These are phyloP conservation scores for Leptographium wingfieldii DNA, from an alignment of 2,329 filamentous ascomycete species.

Conservation along the genomic window DNA sequence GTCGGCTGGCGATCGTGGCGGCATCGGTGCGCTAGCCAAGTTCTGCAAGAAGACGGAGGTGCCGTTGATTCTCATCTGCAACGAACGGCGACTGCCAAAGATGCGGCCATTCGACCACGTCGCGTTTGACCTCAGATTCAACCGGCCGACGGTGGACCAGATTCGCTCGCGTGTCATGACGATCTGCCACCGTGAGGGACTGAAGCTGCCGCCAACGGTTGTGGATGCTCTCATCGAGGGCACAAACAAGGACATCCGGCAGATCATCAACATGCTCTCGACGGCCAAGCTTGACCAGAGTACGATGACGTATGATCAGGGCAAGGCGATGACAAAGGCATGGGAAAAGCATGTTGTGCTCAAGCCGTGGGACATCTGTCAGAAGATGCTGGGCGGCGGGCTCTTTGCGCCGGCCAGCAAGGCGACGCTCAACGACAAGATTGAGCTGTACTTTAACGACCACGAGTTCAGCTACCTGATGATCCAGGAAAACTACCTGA, in stretches of 20 bases:
- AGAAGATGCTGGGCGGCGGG: slow-evolving; percentile 79
- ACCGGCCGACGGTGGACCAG: slow-evolving; percentile 79
- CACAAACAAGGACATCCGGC: slow-evolving; percentile 87
- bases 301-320: slow-evolving; percentile 69
- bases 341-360: slow-evolving; percentile 97
- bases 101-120: slow-evolving; percentile 96
- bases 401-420: slow-evolving; percentile 78
- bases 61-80: slow-evolving; percentile 94
- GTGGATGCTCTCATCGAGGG: slow-evolving; percentile 93
- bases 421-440: slow-evolving; percentile 88
- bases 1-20: slow-evolving; percentile 92
- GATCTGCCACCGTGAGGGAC: slow-evolving; percentile 80
- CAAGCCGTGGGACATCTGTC: slow-evolving; percentile 96
- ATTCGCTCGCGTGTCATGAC: slow-evolving; percentile 89
- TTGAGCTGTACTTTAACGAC: slow-evolving; percentile 97
- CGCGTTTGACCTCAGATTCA: slow-evolving; percentile 75
- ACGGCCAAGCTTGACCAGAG: slow-evolving; percentile 81
- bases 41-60: slow-evolving; percentile 93
- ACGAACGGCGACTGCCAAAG: slow-evolving; percentile 82
- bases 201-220: slow-evolving; percentile 73
- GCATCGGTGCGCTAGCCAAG: slow-evolving; percentile 85
- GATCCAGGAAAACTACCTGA: slow-evolving; percentile 96
- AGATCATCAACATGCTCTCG: slow-evolving; percentile 97
- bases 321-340: slow-evolving; percentile 89
- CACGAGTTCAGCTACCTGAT: slow-evolving; percentile 96